These are phyloP conservation scores for Leishmania lainsoni DNA, from an alignment of 208 protist species.

Conservation along the genomic window DNA sequence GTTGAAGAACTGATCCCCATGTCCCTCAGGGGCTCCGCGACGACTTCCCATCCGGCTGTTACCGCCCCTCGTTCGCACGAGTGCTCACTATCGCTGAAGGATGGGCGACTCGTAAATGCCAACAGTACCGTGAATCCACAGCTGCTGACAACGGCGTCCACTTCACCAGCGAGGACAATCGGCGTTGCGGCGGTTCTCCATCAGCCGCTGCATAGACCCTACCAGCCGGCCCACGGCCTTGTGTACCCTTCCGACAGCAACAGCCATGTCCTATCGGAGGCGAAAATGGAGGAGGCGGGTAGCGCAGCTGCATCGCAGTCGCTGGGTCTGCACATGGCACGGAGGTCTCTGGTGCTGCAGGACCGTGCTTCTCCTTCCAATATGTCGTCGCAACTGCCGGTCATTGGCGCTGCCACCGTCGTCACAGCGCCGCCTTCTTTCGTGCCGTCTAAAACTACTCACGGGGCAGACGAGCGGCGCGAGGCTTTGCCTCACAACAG, in stretches of 20 bases:
- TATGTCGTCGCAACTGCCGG: background rate
- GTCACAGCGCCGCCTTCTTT: background rate
- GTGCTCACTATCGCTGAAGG: conserved; percentile 3
- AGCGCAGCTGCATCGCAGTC: background rate
- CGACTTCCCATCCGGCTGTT: background rate
- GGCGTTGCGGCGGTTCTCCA: background rate
- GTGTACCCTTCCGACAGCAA: too few species aligned
- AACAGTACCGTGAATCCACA: background rate
- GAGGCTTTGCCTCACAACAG: background rate
- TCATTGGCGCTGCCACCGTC: background rate
- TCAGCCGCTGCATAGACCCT: background rate
- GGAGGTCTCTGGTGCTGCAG: background rate
- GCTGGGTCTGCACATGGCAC: background rate
- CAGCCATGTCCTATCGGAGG: background rate
- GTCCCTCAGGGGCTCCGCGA: background rate
- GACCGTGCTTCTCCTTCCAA: too few species aligned
- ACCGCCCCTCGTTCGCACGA: conserved; percentile 1
- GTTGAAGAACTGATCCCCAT: background rate
- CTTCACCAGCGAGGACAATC: background rate
- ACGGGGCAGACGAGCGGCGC: background rate
- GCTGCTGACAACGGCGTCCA: background rate
- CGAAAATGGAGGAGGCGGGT: background rate
- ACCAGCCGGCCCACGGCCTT: background rate
- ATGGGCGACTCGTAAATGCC: background rate
- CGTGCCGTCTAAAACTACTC: background rate